Percentiles rank a stretch among this genome's conserved stretches.
phyloP scores from a whole-genome alignment of 352 stramenopile species.

The Phytophthora cajani region DNA sequence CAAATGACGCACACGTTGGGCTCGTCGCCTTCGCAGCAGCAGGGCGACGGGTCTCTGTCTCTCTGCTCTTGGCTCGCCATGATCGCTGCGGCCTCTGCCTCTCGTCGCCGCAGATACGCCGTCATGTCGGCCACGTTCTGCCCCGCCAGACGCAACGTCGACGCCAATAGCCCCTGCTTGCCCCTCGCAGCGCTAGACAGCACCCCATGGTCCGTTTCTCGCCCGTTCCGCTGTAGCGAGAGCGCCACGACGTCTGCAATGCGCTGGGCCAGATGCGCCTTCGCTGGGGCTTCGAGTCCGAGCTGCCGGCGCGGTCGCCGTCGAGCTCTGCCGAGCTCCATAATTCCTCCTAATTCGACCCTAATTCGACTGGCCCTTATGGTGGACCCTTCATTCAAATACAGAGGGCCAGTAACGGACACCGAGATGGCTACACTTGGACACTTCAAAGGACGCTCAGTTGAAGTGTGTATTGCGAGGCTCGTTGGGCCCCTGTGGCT shows the following conservation, averaged over 20 bases:
- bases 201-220: not conserved
- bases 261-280: slow-evolving; percentile 23
- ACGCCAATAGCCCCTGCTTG: slow-evolving; percentile 26
- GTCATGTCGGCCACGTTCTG: slow-evolving; percentile 39
- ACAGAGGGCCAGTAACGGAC: slow-evolving; percentile 2
- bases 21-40: not conserved
- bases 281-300: slow-evolving; percentile 25
- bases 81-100: slow-evolving; percentile 7
- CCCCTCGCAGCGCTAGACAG: not conserved
- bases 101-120: slow-evolving; percentile 22
- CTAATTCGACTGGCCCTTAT: slow-evolving; percentile 14
- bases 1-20: slow-evolving; percentile 46
- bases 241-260: slow-evolving; percentile 37
- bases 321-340: slow-evolving; percentile 4
- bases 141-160: slow-evolving; percentile 36
- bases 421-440: slow-evolving; percentile 9
- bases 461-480: slow-evolving; percentile 15
- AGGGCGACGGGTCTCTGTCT: no score
- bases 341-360: not conserved
- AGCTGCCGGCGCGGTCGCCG: slow-evolving; percentile 21
- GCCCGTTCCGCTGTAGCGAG: slow-evolving; percentile 27
- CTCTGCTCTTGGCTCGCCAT: not conserved
- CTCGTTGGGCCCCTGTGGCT: not conserved
- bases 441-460: slow-evolving; percentile 4
- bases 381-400: slow-evolving; percentile 3